These are phyloP conservation scores for Sporothrix curviconia DNA, from an alignment of 2,329 filamentous ascomycete genomes.

Conservation along the genomic window DNA sequence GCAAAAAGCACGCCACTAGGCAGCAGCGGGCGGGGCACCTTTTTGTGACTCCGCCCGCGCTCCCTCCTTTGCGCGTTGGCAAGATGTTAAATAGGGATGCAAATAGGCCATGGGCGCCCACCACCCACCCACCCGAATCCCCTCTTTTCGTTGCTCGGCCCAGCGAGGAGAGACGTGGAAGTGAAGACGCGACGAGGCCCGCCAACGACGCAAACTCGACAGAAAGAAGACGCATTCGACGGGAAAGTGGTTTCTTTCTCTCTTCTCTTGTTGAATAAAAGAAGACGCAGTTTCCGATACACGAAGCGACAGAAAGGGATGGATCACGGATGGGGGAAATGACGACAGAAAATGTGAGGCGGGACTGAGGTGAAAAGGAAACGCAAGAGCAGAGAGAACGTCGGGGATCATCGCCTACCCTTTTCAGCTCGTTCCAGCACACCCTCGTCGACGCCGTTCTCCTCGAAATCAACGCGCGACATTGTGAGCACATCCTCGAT, in stretches of 20 bases:
- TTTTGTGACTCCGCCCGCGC: not conserved
- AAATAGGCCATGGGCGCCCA: conserved; percentile 48
- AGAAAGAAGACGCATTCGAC: not conserved
- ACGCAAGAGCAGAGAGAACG: conserved; percentile 6
- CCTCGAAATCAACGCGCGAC: conserved; percentile 92
- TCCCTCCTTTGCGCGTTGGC: not conserved
- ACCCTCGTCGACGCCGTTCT: conserved; percentile 82
- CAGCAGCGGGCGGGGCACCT: not conserved
- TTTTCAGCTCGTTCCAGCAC: conserved; percentile 80
- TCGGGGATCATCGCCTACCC: conserved; percentile 55
- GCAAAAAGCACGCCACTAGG: not conserved
- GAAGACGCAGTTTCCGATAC: not conserved
- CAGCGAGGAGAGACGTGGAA: not conserved
- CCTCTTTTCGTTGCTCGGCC: not conserved
- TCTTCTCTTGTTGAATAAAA: not conserved
- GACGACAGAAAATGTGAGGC: not conserved
- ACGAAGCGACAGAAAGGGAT: too few relatives aligned
- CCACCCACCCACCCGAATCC: conserved; percentile 35
- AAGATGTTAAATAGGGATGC: conserved; percentile 48
- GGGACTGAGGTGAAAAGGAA: not conserved
- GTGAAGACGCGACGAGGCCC: not conserved
- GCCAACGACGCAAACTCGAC: not conserved
- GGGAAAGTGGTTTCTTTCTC: too few relatives aligned
- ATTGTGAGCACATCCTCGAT: conserved; percentile 84
- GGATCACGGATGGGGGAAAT: not conserved